These are phyloP conservation scores for Pyricularia sp. DNA, from an alignment of 2,329 filamentous ascomycete genomes.

Conservation along the genomic window DNA sequence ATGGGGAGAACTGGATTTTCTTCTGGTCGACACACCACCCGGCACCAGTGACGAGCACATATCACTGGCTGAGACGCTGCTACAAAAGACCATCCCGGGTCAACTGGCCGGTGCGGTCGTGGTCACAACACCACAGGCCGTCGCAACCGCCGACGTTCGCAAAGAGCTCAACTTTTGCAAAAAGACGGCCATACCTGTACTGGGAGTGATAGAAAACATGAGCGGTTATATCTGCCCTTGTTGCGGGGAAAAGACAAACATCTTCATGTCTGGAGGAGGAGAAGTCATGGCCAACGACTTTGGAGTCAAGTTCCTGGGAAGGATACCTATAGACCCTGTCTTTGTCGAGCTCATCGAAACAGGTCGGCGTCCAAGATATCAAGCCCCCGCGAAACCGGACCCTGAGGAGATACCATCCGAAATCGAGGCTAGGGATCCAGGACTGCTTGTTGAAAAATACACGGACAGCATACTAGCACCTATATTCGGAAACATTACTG, in stretches of 20 bases:
- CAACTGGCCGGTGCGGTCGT: slow-evolving; percentile 83
- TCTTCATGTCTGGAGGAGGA: slow-evolving; percentile 88
- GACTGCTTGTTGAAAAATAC: slow-evolving; percentile 61
- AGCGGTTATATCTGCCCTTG: slow-evolving; percentile 77
- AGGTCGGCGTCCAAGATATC: slow-evolving; percentile 54
- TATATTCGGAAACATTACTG: slow-evolving; percentile 58
- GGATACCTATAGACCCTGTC: slow-evolving; percentile 84
- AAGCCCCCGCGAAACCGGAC: slow-evolving; percentile 21
- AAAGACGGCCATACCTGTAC: slow-evolving; percentile 69
- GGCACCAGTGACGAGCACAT: slow-evolving; percentile 98
- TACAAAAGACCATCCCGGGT: slow-evolving; percentile 50
- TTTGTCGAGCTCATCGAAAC: slow-evolving; percentile 85
- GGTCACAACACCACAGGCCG: slow-evolving; percentile 91
- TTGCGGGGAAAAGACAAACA: slow-evolving; percentile 78
- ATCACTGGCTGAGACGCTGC: slow-evolving; percentile 77
- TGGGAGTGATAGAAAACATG: slow-evolving; percentile 98
- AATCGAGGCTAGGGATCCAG: slow-evolving; percentile 25
- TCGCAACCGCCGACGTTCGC: slow-evolving; percentile 85
- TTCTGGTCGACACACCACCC: slow-evolving; percentile 91
- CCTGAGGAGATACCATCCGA: slow-evolving; percentile 12
- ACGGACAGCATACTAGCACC: slow-evolving; percentile 59
- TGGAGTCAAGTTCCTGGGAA: slow-evolving; percentile 72
- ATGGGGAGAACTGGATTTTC: slow-evolving; percentile 81
- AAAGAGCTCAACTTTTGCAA: slow-evolving; percentile 91
- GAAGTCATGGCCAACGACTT: slow-evolving; percentile 84